Evolutionary conservation across 2,329 filamentous ascomycete species (phyloP), one percentile per base, ranked within the genome.

Genomic region (Hypomyces perniciosus): DNA sequence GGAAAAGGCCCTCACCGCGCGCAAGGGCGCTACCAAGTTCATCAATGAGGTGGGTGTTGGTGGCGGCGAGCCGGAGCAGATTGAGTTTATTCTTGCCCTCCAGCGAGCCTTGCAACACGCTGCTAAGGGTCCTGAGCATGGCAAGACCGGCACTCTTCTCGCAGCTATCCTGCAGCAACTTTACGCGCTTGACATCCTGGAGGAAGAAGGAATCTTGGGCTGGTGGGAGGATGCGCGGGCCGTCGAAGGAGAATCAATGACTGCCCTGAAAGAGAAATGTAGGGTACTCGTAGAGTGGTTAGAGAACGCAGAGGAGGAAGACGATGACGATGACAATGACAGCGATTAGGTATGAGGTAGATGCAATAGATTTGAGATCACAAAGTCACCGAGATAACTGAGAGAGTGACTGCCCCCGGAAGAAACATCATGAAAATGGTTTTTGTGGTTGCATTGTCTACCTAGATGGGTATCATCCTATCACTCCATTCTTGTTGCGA

Each of bases 201-300:
- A 96, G 65, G 90, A 96, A 62, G 91, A 96, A 39, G 90, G 87
- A 0, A 88, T 96, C 58, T 72, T 92, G 61, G 79, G 80, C 44
- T 99, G 93, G 93, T 97, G 91, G 91, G 80, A 76, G 20, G 86
- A 95, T 65, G 76, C 79, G 44, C 68, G 84, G 61, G 85, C 86
- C 5, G 78, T 71, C 27, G 83, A 83, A 50, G 83, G 76, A 10
- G 85, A 87, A 50, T 79, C 80, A 48, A 81, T 96, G 84, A 69
- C 70, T 53, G 78, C 72, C 45, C 81, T 96, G 12, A 84, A 85
- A 65, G 80, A 80, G 54, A 87, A 87, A 71, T 90, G 88, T 52
- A 77, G 82, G 61, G 82, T 84, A 47, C 81, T 97, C 66, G 84
- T 97, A 41, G 88, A 95, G 62, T 89, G 91, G 83, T 68, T 92